These are phyloP conservation scores for Metschnikowia anglica DNA, from an alignment of 805 yeast species.

Conservation along the genomic window DNA sequence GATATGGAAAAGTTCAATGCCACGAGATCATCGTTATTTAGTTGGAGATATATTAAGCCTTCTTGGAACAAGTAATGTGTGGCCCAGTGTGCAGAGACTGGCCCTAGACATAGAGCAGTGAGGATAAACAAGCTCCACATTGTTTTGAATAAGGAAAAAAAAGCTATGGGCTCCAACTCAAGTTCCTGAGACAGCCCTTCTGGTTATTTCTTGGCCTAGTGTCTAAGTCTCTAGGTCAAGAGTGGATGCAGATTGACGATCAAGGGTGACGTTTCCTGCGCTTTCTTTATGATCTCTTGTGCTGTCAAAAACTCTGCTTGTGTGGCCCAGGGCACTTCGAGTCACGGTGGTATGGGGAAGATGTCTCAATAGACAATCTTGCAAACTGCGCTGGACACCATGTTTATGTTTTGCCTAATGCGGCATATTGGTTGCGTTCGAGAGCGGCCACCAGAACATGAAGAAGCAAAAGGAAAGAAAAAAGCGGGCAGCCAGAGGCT, in stretches of 20 bases:
- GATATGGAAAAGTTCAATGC: slow-evolving; percentile 35
- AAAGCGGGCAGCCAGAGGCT: neutral
- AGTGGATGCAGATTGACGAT: no score
- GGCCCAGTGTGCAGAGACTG: slow-evolving; percentile 26
- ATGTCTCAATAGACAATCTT: no score
- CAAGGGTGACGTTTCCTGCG: no score
- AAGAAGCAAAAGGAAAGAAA: neutral
- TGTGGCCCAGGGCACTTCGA: no score
- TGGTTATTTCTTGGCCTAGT: no score
- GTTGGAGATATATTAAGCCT: slow-evolving; percentile 36
- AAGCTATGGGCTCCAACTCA: no score
- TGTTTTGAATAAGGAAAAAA: no score
- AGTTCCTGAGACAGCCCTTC: no score
- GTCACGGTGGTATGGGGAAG: no score
- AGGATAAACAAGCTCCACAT: neutral
- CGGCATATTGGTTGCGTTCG: slow-evolving; percentile 15
- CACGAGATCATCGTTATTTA: slow-evolving; percentile 38
- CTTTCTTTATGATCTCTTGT: no score
- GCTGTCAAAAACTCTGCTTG: no score
- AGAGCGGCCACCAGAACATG: neutral
- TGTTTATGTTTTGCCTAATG: slow-evolving; percentile 21
- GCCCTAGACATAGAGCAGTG: slow-evolving; percentile 1
- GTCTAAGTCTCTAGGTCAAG: no score
- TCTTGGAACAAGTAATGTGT: slow-evolving; percentile 36
- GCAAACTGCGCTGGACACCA: slow-evolving; percentile 8